Conservation (phyloP, 257 asterid genomes). For the Haberlea rhodopensis region DNA sequence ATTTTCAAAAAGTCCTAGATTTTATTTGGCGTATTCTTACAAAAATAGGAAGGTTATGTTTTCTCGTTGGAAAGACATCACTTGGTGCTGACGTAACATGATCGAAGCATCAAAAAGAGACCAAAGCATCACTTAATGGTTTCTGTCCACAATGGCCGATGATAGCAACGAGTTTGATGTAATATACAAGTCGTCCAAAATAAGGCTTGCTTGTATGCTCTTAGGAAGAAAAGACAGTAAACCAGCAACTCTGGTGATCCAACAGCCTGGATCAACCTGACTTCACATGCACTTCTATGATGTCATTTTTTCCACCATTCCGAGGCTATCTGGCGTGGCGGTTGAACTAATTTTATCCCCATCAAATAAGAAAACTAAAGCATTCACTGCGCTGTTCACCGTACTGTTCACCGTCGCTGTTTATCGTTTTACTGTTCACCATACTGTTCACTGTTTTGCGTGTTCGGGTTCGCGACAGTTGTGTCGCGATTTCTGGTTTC, state of each 20-base stretch:
- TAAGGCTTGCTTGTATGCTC: neutral
- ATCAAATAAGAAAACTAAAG: conserved; percentile 61
- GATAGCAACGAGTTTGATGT: neutral
- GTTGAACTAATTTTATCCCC: conserved; percentile 71
- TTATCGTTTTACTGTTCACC: no score
- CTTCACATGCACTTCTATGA: conserved; percentile 71
- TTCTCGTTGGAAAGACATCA: no score
- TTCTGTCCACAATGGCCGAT: neutral
- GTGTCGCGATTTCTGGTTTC: no score
- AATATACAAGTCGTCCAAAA: neutral
- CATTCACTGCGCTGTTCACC: no score
- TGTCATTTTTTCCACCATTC: conserved; percentile 89
- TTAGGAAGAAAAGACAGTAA: neutral
- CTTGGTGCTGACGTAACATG: no score
- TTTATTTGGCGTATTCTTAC: no score
- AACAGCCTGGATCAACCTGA: conserved; percentile 40
- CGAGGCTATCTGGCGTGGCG: conserved; percentile 66
- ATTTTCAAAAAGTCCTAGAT: no score
- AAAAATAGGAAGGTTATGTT: no score
- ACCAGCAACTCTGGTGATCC: neutral
- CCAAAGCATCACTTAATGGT: neutral
- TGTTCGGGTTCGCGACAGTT: no score
- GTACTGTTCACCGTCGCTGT: no score
- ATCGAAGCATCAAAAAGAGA: neutral
- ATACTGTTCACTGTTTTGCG: no score